Base-by-base conservation (phyloP, 345 rosid genomes). In the Trapa bicornis region DNA sequence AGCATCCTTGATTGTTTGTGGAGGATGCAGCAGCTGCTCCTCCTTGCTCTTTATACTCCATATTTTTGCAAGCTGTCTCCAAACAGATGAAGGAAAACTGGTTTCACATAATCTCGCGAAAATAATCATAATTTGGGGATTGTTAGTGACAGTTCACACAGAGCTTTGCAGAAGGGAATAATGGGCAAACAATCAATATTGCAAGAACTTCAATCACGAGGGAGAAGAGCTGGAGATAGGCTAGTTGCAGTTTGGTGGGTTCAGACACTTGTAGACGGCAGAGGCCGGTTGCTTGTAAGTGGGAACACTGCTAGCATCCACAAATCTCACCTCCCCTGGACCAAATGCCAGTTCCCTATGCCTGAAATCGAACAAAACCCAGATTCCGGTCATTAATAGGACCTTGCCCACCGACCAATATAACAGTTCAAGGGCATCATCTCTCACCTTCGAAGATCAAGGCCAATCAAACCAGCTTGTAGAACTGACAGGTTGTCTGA, bases 241-340 rank as follows among this genome's bases (percentile, higher is more conserved):
- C 83, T 75, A 87, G 72, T 71, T 87, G 80, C 95, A 89, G 50
- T 67, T 85, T 37, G 98, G 96, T 54, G 92, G 96, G 10, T 86
- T 89, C 70, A 73, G 69, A 74, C 98, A 92, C 82, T 86, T 87
- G 74, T 87, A 92, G 9, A 89, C 75, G 67, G 85, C 85, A 70
- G 98, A 92, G 47, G 96, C 84, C 66, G 96, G 98, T 70, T 85
- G 92, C 80, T 86, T 87, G 76, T 92, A 89, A 45, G 80, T 68
- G n/a, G 96, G 96, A 43, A 92, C 81, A 76, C 91, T 85, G 48
- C 74, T 77, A 47, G 82, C 47, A 54, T 92, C 98, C 4, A 92
- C 83, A 74, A 78, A 83, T 75, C 93, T 82, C 57, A 92, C 87
- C 80, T 89, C 93, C 14, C 96, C 98, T 0, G 95, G 89, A 14